These are phyloP conservation scores for Ganoderma leucocontextum DNA, from an alignment of 1,284 basidiomycete genomes.

Conservation along the genomic window DNA sequence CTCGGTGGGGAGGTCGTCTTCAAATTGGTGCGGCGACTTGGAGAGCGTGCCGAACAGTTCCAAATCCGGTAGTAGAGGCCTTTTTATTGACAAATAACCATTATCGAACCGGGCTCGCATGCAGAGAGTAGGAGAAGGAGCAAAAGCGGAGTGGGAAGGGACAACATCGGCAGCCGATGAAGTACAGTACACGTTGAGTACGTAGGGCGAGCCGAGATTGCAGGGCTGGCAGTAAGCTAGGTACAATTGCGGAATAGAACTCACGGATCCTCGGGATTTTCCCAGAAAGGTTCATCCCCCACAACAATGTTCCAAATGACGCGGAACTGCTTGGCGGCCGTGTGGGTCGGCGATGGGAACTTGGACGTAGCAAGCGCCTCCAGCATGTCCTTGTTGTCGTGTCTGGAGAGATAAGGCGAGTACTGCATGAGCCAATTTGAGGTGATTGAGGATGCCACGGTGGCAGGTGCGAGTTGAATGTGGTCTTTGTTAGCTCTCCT, in stretches of 20 bases:
- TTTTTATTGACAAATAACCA: constrained; percentile 24
- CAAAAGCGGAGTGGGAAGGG: constrained; percentile 1
- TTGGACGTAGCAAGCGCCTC: constrained; percentile 29
- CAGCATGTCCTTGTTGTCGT: constrained; percentile 3
- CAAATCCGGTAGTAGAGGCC: constrained; percentile 24
- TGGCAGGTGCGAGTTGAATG: too few species aligned
- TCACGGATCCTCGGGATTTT: constrained; percentile 30
- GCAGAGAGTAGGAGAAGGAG: constrained; percentile 15
- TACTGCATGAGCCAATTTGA: constrained; percentile 55
- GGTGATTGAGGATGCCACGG: too few species aligned
- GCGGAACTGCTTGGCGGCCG: constrained; percentile 61
- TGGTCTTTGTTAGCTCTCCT: not conserved
- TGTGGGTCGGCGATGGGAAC: constrained; percentile 63
- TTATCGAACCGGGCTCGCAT: constrained; percentile 25
- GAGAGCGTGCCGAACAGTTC: constrained; percentile 11
- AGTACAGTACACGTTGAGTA: constrained; percentile 17
- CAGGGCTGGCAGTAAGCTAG: constrained; percentile 12
- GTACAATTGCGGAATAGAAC: constrained; percentile 24
- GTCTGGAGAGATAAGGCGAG: constrained; percentile 66
- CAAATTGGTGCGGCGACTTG: not conserved
- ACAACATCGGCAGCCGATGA: constrained; percentile 8
- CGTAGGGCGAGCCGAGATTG: not conserved
- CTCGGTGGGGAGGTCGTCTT: not conserved
- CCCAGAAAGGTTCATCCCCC: constrained; percentile 52
- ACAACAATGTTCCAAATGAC: constrained; percentile 76